Evolutionary conservation across 164 flowering plant species (phyloP), one percentile per base, ranked within the genome.

Genomic region (Magnolia sinica): DNA sequence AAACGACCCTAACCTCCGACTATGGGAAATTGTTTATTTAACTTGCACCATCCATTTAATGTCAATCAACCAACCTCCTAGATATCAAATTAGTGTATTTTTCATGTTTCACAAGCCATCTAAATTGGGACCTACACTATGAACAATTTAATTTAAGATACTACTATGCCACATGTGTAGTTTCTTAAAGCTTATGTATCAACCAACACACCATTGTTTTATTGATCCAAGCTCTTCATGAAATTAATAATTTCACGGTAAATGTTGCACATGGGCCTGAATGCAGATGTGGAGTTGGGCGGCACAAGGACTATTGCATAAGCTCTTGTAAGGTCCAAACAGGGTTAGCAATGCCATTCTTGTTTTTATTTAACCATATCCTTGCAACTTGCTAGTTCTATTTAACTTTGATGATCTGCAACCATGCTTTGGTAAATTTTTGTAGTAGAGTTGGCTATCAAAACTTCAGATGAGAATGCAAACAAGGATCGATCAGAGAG

Each of bases 221-320:
- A 68, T 27, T 27, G 11, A 19, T 1, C 31, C 14, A 11, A 4
- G 45, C 3, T 27, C 18, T 68, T 68, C n/a, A 37, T 14, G 8
- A 13, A 31, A 10, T 68, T 29, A 27, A 68, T 68, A 37, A 29
- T 70, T 70, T 70, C 67, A 64, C 2, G 50, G n/a, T 6, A 64
- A 7, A 13, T 20, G 63, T 69, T 65, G 24, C 70, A 73, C 72
- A n/a, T 73, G 72, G 77, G 76, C 64, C 23, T 79, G 67, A 69
- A 50, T 78, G 82, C 79, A 96, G 99, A 91, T 80, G 87, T 87
- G 64, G 96, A 83, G 75, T 73, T 84, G 77, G 89, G 89, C 76
- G 98, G 94, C 72, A 86, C 97, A 77, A 89, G 87, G 80, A 81
- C 91, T 65, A 91, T 96, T 20, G 99, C 99, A 75, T 95, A 91